Evolutionary conservation across 2,329 filamentous ascomycete genomes (phyloP), one percentile per base, ranked within the genome.

Genomic region (Ustilaginoidea virens): DNA sequence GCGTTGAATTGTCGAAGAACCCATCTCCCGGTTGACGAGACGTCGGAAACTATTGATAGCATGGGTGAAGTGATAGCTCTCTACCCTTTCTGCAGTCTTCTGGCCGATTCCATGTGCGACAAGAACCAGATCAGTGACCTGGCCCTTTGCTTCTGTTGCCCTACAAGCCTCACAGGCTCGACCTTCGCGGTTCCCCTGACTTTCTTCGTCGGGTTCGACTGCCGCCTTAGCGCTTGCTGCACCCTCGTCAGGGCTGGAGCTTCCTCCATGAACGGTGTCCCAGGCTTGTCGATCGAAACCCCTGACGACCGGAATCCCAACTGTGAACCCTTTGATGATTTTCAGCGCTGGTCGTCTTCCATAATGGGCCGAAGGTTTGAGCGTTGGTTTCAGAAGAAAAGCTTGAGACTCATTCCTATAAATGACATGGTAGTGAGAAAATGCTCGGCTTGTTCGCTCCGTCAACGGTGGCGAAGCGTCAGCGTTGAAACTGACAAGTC

Each of bases 21-120:
- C 69, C 22, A 93, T 64, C 47, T 98, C 86, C 28, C 86, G 61
- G 39, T 93, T 93, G 32, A 96, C 69, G 13, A 82, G 74, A 34
- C 86, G 69, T 9, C 90, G 74, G 41, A 98, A 90, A 0, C 76
- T 71, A 45, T 93, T 96, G 48, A 96, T 87, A 5, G 85, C 81
- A 49, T 96, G 87, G 0, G 90, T 98, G 44, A 98, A 98, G 50
- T 96, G 83, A 43, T 86, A 98, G 42, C 83, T 93, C 51, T 96
- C 87, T 35, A 96, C 82, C 9, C 86, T 68, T 48, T 98, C 85
- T 0, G 86, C 92, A 28, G 96, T 66, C 49, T 98, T 96, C 50
- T 98, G 90, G 0, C 90, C 90, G 38, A 98, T 96, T 2, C 90
- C 90, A 45, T 98, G 90, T 24, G 90, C 80, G 7, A 96, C 82